These are phyloP conservation scores for Testicularia cyperi DNA, from an alignment of 1,284 basidiomycete genomes.

Conservation along the genomic window DNA sequence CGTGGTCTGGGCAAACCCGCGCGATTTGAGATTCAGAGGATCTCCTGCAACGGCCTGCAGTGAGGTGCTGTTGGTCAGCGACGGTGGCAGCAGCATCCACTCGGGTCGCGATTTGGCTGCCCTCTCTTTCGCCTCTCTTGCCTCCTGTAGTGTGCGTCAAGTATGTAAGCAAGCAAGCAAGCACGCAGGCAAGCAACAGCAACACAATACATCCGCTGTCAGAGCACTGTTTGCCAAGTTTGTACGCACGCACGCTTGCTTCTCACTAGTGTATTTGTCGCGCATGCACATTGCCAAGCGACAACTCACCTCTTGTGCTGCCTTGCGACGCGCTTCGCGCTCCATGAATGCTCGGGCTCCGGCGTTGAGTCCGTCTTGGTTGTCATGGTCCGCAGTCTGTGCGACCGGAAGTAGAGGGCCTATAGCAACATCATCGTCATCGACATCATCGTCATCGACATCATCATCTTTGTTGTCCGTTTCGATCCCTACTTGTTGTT, in stretches of 20 bases:
- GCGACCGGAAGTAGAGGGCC: conserved; percentile 13
- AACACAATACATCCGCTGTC: too few relatives aligned
- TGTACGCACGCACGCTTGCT: too few relatives aligned
- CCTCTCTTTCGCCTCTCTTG: conserved; percentile 11
- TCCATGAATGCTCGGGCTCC: conserved; percentile 27
- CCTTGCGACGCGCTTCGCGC: conserved; percentile 24
- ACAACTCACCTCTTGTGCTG: conserved; percentile 13
- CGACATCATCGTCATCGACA: too few relatives aligned
- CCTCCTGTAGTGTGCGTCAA: too few relatives aligned
- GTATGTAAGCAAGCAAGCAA: too few relatives aligned
- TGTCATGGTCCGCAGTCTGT: neutral
- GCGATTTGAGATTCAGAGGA: conserved; percentile 39
- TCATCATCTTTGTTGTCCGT: neutral
- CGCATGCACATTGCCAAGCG: too few relatives aligned
- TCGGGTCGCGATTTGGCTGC: conserved; percentile 32
- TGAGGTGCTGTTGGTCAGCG: conserved; percentile 20
- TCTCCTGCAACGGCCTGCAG: conserved; percentile 20
- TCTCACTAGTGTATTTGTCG: too few relatives aligned
- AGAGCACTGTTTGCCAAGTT: too few relatives aligned
- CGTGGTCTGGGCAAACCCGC: conserved; percentile 46
- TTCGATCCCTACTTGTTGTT: neutral
- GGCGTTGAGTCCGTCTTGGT: conserved; percentile 4
- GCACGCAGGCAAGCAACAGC: too few relatives aligned
- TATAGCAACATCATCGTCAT: conserved; percentile 12
- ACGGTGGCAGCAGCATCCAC: conserved; percentile 44